Percentiles rank a stretch among this genome's conserved stretches.
Conservation (phyloP, 2,329 filamentous ascomycete genomes). For the Monilinia aucupariae region DNA sequence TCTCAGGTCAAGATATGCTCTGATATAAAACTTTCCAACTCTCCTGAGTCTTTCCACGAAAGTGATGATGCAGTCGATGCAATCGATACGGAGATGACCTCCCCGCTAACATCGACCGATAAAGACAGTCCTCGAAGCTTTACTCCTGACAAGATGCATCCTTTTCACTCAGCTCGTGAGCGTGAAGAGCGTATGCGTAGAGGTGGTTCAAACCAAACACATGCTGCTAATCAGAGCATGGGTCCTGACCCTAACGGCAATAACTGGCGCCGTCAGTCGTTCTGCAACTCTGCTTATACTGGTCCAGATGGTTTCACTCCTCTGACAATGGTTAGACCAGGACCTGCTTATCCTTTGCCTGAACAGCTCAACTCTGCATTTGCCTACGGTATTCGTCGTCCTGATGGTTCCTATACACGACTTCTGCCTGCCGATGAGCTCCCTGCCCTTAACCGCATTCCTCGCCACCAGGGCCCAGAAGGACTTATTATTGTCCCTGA, state of each 20-base stretch:
- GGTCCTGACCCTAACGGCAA: not conserved
- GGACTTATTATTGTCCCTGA: constrained; percentile 33
- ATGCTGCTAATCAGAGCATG: not conserved
- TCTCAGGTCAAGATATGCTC: constrained; percentile 10
- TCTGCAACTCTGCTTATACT: not conserved
- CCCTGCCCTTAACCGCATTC: constrained; percentile 35
- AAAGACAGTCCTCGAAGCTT: constrained; percentile 16
- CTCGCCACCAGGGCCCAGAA: constrained; percentile 30
- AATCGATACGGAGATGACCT: constrained; percentile 26
- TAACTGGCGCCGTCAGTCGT: not conserved
- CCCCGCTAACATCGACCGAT: constrained; percentile 24
- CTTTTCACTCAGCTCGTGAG: constrained; percentile 18
- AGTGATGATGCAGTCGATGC: constrained; percentile 15
- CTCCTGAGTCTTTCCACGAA: constrained; percentile 5
- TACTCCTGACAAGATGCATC: constrained; percentile 18
- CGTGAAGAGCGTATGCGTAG: constrained; percentile 12
- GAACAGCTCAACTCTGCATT: constrained; percentile 34
- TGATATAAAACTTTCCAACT: constrained; percentile 6
- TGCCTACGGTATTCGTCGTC: constrained; percentile 50
- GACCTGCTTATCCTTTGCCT: constrained; percentile 22
- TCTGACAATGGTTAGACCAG: constrained; percentile 26
- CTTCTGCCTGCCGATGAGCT: constrained; percentile 53
- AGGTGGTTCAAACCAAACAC: not conserved
- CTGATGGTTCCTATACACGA: constrained; percentile 49
- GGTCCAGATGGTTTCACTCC: constrained; percentile 21